Percentiles rank a stretch among this genome's conserved stretches.
Conservation (phyloP, 805 yeast genomes). For the Sugiyamaella valdiviana region DNA sequence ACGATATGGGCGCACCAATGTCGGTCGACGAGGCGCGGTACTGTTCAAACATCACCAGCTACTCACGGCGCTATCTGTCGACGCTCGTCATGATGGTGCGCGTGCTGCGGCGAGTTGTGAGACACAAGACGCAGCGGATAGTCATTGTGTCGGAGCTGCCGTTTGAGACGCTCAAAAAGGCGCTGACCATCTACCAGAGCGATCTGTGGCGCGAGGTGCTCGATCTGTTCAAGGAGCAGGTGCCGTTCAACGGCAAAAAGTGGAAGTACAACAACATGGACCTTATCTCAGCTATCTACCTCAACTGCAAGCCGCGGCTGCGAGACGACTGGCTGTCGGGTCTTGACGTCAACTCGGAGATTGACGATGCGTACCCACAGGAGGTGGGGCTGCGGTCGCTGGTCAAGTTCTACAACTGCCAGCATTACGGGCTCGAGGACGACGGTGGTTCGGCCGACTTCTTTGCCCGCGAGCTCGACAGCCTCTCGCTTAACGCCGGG, state of each 20-base stretch:
- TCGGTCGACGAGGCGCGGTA: background rate
- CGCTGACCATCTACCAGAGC: slow-evolving; percentile 54
- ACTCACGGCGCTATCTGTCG: slow-evolving; percentile 26
- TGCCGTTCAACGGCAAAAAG: slow-evolving; percentile 87
- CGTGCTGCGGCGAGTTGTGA: slow-evolving; percentile 51
- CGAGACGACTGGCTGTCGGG: slow-evolving; percentile 88
- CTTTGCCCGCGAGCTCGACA: slow-evolving; percentile 34
- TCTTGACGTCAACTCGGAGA: slow-evolving; percentile 65
- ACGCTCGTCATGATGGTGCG: slow-evolving; percentile 44
- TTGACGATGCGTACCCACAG: slow-evolving; percentile 73
- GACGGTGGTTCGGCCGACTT: slow-evolving; percentile 44
- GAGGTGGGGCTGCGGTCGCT: slow-evolving; percentile 79
- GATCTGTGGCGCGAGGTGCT: slow-evolving; percentile 63
- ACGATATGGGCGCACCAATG: background rate
- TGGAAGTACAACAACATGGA: slow-evolving; percentile 96
- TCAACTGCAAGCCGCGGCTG: slow-evolving; percentile 64
- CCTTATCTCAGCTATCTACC: slow-evolving; percentile 75
- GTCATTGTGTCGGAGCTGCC: slow-evolving; percentile 55
- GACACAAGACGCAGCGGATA: slow-evolving; percentile 68
- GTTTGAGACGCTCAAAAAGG: slow-evolving; percentile 52
- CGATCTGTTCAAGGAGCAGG: slow-evolving; percentile 66
- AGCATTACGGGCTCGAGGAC: slow-evolving; percentile 37
- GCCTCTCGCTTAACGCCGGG: slow-evolving; percentile 10
- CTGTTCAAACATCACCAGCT: background rate
- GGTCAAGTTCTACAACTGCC: slow-evolving; percentile 65